Base-by-base conservation (phyloP, 1,139 yeast species). In the Magnusiomyces tetraspermus region DNA sequence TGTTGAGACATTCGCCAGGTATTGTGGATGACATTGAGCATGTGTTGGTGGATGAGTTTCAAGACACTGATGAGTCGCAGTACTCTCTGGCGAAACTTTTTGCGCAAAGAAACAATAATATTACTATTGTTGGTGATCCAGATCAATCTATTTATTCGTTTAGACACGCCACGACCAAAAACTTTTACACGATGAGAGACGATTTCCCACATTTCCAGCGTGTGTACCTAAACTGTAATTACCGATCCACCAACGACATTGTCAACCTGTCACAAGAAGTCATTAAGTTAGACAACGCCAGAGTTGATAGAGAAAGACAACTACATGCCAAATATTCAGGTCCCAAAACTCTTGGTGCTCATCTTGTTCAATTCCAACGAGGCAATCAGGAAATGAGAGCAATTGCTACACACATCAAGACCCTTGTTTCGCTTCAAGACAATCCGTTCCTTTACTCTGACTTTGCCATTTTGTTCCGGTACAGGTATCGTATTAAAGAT, bases 91-190 rank as follows among this genome's bases (percentile, higher is more conserved):
- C 87, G 75, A 77, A 76, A 56, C 71, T 73, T 22, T 75, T 90
- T 58, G 81, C 87, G 0, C 65, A 68, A 19, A 69, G 70, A 3
- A 66, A 68, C 15, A 41, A 45, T 1, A 54, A 54, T 10, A 48
- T 52, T 5, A 86, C 97, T 0, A 80, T 89, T 1, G 97, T 92
- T 0, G 98, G 98, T 0, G 98, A 92, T 62, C 96, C 97, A 0
- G 97, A 92, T 67, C 97, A 92, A 67, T 83, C 96, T 63, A 92
- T 92, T 30, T 92, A 92, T 65, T 88, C 48, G 11, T 54, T 54
- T 19, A 43, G 98, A 57, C 82, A 85, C 60, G 97, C 97, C 0
- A 80, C 81, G 45, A 74, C 83, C 0, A 71, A 72, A 17, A 89
- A 87, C 61, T 87, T 92, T 61, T 69, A 68, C 38, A 71, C 72